These are phyloP conservation scores for Candida adriatica DNA, from an alignment of 805 yeast species.

Conservation along the genomic window DNA sequence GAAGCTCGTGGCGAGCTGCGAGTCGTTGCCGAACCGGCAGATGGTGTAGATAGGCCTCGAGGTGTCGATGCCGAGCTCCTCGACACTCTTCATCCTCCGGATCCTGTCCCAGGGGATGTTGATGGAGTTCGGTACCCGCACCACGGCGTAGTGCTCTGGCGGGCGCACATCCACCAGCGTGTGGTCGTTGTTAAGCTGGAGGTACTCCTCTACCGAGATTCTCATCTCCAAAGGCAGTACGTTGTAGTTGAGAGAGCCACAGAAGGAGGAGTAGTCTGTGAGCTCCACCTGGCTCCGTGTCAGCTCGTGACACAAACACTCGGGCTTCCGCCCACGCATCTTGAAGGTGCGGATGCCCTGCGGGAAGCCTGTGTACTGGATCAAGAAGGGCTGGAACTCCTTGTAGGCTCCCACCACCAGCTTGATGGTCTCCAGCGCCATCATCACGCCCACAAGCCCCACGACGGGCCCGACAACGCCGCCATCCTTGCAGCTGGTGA, in stretches of 20 bases:
- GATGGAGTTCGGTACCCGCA: slow-evolving; percentile 48
- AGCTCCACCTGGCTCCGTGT: slow-evolving; percentile 41
- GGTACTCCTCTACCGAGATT: slow-evolving; percentile 35
- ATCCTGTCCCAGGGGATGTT: slow-evolving; percentile 57
- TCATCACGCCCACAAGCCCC: slow-evolving; percentile 81
- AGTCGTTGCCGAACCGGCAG: slow-evolving; percentile 89
- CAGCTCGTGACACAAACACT: slow-evolving; percentile 59
- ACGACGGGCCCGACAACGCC: slow-evolving; percentile 97
- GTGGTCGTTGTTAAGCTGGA: slow-evolving; percentile 17
- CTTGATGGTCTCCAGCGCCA: slow-evolving; percentile 85
- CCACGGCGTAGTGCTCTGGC: slow-evolving; percentile 63
- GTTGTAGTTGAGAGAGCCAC: slow-evolving; percentile 52
- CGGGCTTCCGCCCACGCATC: slow-evolving; percentile 60
- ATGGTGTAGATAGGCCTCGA: slow-evolving; percentile 47
- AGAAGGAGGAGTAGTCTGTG: slow-evolving; percentile 55
- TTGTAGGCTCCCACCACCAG: slow-evolving; percentile 53
- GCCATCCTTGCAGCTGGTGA: slow-evolving; percentile 84
- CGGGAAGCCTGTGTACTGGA: slow-evolving; percentile 58
- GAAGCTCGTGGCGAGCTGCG: slow-evolving; percentile 63
- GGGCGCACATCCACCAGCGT: slow-evolving; percentile 76
- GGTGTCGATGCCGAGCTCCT: slow-evolving; percentile 25
- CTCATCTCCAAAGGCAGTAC: slow-evolving; percentile 41
- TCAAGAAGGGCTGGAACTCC: slow-evolving; percentile 58
- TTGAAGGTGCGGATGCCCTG: slow-evolving; percentile 67
- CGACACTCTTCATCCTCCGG: slow-evolving; percentile 24